Base-by-base conservation (phyloP, 108 stramenopile species). In the Cyclotella distinguenda region DNA sequence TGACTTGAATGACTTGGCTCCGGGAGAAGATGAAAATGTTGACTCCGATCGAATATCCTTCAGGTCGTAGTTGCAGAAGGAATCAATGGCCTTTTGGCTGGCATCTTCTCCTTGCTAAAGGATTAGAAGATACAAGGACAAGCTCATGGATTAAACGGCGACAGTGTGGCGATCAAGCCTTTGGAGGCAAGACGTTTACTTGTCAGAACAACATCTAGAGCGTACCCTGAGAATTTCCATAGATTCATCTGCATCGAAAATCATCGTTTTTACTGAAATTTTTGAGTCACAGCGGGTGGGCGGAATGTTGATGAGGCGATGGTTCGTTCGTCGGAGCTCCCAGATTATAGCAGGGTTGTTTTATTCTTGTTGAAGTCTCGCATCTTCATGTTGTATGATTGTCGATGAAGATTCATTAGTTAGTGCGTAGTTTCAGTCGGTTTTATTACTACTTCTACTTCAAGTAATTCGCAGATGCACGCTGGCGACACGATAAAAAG, bases 51-150 rank as follows among this genome's bases (percentile, higher is more conserved):
- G 7, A 21, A 27, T 55, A 5, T 59, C 58, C 28, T 59, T 59
- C 26, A 66, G 34, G 33, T 55, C 54, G 33, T 56, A 66, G n/a
- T 66, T 66, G 53, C 32, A 46, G 44, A 45, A 66, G 42, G 65
- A 66, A 38, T 66, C 65, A 8, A 66, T 55, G 5, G 18, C 31
- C 43, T 66, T 44, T 21, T 66, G 65, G 15, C 42, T 66, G 2
- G 43, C 15, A 23, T 55, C 65, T 45, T 66, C 65, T 46, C 44
- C 54, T 66, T 66, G 53, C 45, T 66, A 31, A 8, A 64, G 35
- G 2, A 40, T 47, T 62, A 47, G n/a, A 16, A 62, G 60, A 16
- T 60, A 45, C 16, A 15, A 8, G 12, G 10, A n/a, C 44, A 18
- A 45, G 7, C 4, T 4, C 8, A 4, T 48, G 47, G 47, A 23